Base-by-base conservation (phyloP, 75 land plant species). In the Pinus taeda region DNA sequence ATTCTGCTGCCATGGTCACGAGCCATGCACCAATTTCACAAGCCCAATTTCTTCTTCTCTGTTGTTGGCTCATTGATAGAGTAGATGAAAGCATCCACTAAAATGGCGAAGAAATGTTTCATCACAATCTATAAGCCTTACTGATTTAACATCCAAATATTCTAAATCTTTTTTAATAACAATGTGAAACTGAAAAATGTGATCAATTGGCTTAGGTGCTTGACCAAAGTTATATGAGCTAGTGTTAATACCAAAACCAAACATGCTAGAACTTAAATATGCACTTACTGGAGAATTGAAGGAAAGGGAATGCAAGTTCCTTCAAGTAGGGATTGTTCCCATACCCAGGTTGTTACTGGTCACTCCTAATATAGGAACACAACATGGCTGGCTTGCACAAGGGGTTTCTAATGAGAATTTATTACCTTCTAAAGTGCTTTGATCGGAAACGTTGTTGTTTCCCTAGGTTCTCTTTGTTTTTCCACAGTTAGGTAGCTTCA, bases 141-240 rank as follows among this genome's bases (percentile, higher is more conserved):
- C 89, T 76, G 95, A 94, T 77, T 92, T 95, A 59, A 76, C 81
- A 85, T 90, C 95, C 78, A 94, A 78, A 79, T 86, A 92, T 49
- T 92, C 93, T 80, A 94, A 65, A 64, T 94, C 95, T 82, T 90
- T 92, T 1, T 87, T 73, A 42, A 94, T 85, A 30, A 95, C 97
- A 78, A 87, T 92, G 74, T 94, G 97, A 87, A 94, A 92, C 76
- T 88, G 89, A 73, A 92, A 94, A 45, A 94, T 90, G 58, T 74
- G 85, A 77, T 92, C 97, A 70, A 94, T 94, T 14, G 95, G 95
- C 72, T 86, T 84, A 2, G 78, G n/a, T 59, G 79, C 61, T 15
- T 56, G 77, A 17, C 90, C 87, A 22, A 24, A 59, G 24, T 57
- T 74, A 73, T 73, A 49, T 42, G 86, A 80, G 73, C 82, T 79